A percentile compares a stretch with the other conserved stretches of the same genome.
phyloP scores from a whole-genome alignment of 306 rosid species.

The Elaeagnus macrophylla region DNA sequence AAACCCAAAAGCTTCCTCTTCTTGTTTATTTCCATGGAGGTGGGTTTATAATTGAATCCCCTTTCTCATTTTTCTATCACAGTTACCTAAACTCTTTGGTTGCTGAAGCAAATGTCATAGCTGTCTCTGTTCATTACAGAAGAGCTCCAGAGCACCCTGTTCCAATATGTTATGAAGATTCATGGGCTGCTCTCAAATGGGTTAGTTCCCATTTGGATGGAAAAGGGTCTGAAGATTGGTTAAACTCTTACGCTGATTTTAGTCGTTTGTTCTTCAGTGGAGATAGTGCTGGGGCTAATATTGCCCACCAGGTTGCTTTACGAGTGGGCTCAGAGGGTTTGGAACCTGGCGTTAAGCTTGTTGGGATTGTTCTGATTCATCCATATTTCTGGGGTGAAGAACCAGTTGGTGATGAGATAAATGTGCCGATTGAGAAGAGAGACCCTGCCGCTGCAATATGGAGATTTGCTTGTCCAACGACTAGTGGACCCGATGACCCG shows the following conservation, averaged over 20 bases:
- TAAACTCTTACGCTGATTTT: not conserved
- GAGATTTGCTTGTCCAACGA: not conserved
- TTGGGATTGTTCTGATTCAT: conserved; percentile 36
- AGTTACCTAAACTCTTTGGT: conserved; percentile 25
- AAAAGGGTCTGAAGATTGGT: not conserved
- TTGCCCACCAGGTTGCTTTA: not conserved
- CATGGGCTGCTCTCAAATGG: conserved; percentile 36
- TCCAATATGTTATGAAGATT: conserved; percentile 41
- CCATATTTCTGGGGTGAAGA: conserved; percentile 32
- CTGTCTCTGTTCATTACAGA: conserved; percentile 40
- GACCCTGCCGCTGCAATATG: not conserved
- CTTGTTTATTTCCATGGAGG: conserved; percentile 56
- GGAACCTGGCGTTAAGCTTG: conserved; percentile 15
- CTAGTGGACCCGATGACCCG: conserved; percentile 17
- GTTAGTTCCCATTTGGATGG: not conserved
- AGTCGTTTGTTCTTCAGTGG: not conserved
- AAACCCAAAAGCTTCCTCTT: conserved; percentile 28
- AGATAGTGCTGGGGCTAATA: not conserved
- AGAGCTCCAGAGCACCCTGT: conserved; percentile 53
- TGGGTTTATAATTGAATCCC: conserved; percentile 33
- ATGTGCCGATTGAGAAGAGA: not conserved
- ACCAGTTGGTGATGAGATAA: not conserved
- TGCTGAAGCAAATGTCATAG: conserved; percentile 25
- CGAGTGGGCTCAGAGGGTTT: not conserved
- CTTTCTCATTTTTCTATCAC: conserved; percentile 36